phyloP scores from a whole-genome alignment of 1,284 basidiomycete genomes.

The Boletellus dicymbophilus region DNA sequence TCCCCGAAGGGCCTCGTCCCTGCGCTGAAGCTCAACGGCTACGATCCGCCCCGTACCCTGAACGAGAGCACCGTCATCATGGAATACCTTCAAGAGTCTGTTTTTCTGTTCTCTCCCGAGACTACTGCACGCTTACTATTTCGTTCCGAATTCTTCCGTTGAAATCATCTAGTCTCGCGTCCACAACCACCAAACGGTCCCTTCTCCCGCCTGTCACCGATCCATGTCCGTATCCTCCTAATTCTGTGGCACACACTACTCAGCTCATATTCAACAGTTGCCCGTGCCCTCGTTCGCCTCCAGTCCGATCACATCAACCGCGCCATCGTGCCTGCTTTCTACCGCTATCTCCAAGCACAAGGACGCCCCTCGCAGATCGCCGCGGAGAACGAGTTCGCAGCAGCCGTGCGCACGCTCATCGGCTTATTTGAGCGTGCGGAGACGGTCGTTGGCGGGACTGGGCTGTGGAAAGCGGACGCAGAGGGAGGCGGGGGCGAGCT shows the following conservation, averaged over 20 bases:
- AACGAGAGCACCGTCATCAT: conserved; percentile 76
- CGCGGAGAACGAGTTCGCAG: conserved; percentile 57
- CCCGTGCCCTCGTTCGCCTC: conserved; percentile 65
- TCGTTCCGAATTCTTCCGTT: no score
- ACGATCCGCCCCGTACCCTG: conserved; percentile 52
- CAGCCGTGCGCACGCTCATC: conserved; percentile 56
- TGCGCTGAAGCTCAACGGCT: conserved; percentile 57
- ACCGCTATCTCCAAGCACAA: conserved; percentile 78
- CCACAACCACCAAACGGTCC: conserved; percentile 43
- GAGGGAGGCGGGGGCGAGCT: conserved; percentile 56
- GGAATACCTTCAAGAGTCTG: conserved; percentile 75
- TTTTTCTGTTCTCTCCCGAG: conserved; percentile 6
- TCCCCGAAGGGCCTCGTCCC: conserved; percentile 83
- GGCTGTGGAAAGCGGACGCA: conserved; percentile 55
- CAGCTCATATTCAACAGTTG: conserved; percentile 39
- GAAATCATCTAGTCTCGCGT: conserved; percentile 48
- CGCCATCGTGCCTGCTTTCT: conserved; percentile 72
- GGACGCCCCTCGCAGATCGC: conserved; percentile 56
- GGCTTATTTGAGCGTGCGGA: conserved; percentile 61
- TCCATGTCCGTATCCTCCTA: conserved; percentile 51
- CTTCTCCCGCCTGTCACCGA: conserved; percentile 60
- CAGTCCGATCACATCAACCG: conserved; percentile 71
- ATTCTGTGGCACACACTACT: not conserved
- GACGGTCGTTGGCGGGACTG: conserved; percentile 45
- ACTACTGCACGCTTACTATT: no score